A percentile compares a stretch with the other conserved stretches of the same genome.
These are phyloP conservation scores for Blakeslea trispora DNA, from an alignment of 371 early-diverging fungal genomes.

Conservation along the genomic window DNA sequence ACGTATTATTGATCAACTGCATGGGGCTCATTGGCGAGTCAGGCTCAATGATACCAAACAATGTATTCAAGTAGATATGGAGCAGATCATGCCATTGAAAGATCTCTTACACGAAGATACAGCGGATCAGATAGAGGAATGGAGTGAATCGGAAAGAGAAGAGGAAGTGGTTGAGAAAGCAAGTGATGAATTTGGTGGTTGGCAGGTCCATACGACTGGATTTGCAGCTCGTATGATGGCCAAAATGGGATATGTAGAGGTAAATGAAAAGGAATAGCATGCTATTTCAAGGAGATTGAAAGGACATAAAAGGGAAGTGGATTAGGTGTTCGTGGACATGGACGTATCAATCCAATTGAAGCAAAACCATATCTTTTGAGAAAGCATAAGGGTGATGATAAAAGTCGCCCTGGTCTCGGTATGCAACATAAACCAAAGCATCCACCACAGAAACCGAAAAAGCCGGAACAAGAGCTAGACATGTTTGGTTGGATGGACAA, in stretches of 20 bases:
- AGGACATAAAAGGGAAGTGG: conserved; percentile 37
- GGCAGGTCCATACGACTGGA: conserved; percentile 38
- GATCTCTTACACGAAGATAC: conserved; percentile 2
- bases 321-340: conserved; percentile 29
- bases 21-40: conserved; percentile 20
- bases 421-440: not conserved
- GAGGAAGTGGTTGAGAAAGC: conserved; percentile 5
- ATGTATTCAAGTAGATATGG: conserved; percentile 15
- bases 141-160: conserved; percentile 14
- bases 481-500: conserved; percentile 27
- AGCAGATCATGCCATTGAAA: conserved; percentile 23
- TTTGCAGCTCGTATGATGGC: conserved; percentile 42
- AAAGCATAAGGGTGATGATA: not conserved
- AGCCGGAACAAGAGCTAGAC: not conserved
- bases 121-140: conserved; percentile 6
- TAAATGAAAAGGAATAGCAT: conserved; percentile 14
- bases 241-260: conserved; percentile 40
- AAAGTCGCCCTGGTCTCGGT: conserved; percentile 19
- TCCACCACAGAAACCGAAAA: conserved; percentile 6
- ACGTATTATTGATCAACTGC: conserved; percentile 7
- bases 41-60: not conserved
- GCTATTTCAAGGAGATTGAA: too few relatives aligned
- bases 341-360: conserved; percentile 27
- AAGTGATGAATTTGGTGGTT: conserved; percentile 18
- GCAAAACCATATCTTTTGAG: conserved; percentile 2